Evolutionary conservation across 768 basidiomycete genomes (phyloP).

Genomic region (Infundibulicybe gibba): DNA sequence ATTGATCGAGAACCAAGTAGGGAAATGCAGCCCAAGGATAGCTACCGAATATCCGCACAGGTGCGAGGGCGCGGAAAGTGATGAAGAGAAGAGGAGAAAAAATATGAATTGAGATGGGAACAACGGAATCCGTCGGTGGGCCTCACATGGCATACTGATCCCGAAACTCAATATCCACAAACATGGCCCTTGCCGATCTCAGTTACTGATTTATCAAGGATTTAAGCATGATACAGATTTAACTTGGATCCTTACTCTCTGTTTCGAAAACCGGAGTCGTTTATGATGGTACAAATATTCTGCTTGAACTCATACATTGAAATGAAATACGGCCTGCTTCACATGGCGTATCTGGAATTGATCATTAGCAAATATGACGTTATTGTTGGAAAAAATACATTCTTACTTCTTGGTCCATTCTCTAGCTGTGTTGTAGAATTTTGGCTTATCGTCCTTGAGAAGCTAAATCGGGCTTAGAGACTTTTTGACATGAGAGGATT

Average conservation of each 20-base stretch:
- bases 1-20: constrained; percentile 24
- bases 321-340: constrained; percentile 9
- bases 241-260: background rate
- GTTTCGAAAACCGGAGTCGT: background rate
- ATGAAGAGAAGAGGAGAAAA: constrained; percentile 4
- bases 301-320: background rate
- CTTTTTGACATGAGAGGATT: background rate
- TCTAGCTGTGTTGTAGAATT: constrained; percentile 74
- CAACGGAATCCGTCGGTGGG: background rate
- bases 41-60: constrained; percentile 10
- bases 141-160: background rate
- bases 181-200: background rate
- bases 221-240: too few relatives aligned
- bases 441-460: constrained; percentile 72
- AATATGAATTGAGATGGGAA: background rate
- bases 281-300: too few relatives aligned
- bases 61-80: constrained; percentile 1
- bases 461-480: constrained; percentile 33
- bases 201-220: background rate
- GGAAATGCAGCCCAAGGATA: constrained; percentile 10
- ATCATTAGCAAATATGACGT: constrained; percentile 3
- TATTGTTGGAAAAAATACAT: background rate
- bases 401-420: constrained; percentile 83
- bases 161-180: constrained; percentile 4
- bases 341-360: constrained; percentile 20